Percentiles rank a stretch among this genome's conserved stretches.
Conservation (phyloP, 768 basidiomycete species). For the Mycena vulgaris region DNA sequence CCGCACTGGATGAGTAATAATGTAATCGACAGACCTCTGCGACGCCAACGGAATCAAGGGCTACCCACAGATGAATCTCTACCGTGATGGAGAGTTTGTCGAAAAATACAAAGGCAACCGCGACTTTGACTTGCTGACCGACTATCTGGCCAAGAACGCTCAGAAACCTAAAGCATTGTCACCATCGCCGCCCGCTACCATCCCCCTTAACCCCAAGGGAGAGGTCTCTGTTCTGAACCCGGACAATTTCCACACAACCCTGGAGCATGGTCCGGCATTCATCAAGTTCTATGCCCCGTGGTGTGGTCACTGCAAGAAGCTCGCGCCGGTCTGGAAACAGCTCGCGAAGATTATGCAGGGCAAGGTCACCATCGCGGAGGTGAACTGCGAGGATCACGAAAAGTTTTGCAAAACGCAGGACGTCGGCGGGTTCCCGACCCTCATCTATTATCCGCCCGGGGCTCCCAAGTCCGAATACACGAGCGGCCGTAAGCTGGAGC, state of each 20-base stretch:
- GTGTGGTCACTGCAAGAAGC: slow-evolving; percentile 98
- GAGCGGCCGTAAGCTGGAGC: slow-evolving; percentile 79
- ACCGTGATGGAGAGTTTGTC: slow-evolving; percentile 73
- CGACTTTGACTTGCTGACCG: slow-evolving; percentile 66
- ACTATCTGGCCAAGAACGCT: slow-evolving; percentile 64
- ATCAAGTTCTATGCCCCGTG: slow-evolving; percentile 92
- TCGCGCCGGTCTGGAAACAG: slow-evolving; percentile 86
- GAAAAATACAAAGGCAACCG: slow-evolving; percentile 71
- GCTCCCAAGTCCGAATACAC: slow-evolving; percentile 80
- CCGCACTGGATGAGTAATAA: not conserved
- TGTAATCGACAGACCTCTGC: slow-evolving; percentile 78
- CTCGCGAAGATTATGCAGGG: slow-evolving; percentile 80
- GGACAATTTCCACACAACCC: slow-evolving; percentile 55
- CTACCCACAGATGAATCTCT: slow-evolving; percentile 86
- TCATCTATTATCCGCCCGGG: slow-evolving; percentile 75
- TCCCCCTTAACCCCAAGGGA: slow-evolving; percentile 52
- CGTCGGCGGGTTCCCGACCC: slow-evolving; percentile 87
- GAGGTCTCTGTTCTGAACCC: slow-evolving; percentile 54
- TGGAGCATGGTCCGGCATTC: slow-evolving; percentile 63
- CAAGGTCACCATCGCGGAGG: slow-evolving; percentile 84
- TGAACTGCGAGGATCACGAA: slow-evolving; percentile 88
- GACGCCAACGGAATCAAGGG: slow-evolving; percentile 73
- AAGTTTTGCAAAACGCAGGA: slow-evolving; percentile 76
- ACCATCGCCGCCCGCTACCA: slow-evolving; percentile 21
- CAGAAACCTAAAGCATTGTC: slow-evolving; percentile 32